Percentiles rank a stretch among this genome's conserved stretches.
These are phyloP conservation scores for Entoloma clypeatum DNA, from an alignment of 1,284 basidiomycete genomes.

Conservation along the genomic window DNA sequence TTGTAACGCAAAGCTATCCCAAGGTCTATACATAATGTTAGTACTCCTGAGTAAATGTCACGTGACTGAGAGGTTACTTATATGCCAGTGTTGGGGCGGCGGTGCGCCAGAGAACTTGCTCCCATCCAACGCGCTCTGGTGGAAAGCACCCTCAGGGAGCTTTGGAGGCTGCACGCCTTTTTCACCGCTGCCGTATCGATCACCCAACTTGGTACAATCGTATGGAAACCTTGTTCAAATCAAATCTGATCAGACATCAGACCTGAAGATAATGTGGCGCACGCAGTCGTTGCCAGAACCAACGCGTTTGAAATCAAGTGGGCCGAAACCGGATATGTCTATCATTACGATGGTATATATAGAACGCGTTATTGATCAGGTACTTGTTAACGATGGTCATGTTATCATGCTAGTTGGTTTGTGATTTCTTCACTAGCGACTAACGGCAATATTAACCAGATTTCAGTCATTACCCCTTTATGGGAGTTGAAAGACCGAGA, in stretches of 20 bases:
- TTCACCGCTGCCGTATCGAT: too few species aligned
- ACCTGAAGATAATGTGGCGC: constrained; percentile 11
- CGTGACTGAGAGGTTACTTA: constrained; percentile 1
- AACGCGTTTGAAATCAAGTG: constrained; percentile 24
- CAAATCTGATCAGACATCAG: background rate
- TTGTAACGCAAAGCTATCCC: too few species aligned
- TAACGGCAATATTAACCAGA: background rate
- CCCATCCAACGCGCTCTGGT: constrained; percentile 7
- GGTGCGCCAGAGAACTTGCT: constrained; percentile 8
- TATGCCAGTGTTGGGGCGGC: background rate
- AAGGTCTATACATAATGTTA: too few species aligned
- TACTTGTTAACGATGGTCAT: background rate
- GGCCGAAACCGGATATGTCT: constrained; percentile 17
- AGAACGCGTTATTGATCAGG: background rate
- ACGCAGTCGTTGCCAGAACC: constrained; percentile 15
- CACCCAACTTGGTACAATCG: background rate
- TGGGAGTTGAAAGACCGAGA: constrained; percentile 13
- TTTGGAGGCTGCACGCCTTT: constrained; percentile 11
- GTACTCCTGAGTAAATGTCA: constrained; percentile 6
- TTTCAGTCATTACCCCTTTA: constrained; percentile 13
- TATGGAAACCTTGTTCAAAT: background rate
- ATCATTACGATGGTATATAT: constrained; percentile 26
- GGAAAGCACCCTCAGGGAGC: constrained; percentile 1
- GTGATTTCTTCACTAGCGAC: background rate
- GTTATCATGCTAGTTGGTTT: background rate